Percentiles rank a stretch among this genome's conserved stretches.
These are phyloP conservation scores for Phoenix dactylifera DNA, from an alignment of 176 grass and related monocot species.

Conservation along the genomic window DNA sequence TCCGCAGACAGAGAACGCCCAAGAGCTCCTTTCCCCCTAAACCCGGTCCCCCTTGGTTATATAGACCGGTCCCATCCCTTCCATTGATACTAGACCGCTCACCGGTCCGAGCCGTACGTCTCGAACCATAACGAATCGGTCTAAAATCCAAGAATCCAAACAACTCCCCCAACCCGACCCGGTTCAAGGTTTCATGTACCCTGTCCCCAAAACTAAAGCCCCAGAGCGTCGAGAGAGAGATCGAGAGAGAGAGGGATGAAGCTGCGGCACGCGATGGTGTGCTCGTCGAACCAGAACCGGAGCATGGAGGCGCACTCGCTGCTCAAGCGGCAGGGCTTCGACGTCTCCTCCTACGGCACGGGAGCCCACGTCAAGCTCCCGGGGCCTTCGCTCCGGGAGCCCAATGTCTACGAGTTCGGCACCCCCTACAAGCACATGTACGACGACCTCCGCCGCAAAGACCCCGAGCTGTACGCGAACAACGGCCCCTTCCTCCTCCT, in stretches of 20 bases:
- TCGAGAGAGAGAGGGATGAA: slow-evolving; percentile 16
- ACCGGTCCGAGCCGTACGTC: no score
- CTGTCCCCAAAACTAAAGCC: no score
- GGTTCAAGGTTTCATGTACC: no score
- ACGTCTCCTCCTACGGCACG: slow-evolving; percentile 83
- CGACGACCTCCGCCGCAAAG: slow-evolving; percentile 83
- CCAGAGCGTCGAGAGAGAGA: background rate
- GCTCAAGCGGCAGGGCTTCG: slow-evolving; percentile 65
- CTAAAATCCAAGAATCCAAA: no score
- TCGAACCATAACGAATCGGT: no score
- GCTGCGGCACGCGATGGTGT: slow-evolving; percentile 78
- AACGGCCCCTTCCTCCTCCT: background rate
- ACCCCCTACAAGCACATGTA: slow-evolving; percentile 78
- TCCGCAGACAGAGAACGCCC: no score
- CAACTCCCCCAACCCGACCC: no score
- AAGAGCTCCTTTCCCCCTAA: no score
- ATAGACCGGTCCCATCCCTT: no score
- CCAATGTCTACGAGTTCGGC: slow-evolving; percentile 86
- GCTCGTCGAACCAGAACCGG: slow-evolving; percentile 93
- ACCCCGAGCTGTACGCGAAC: slow-evolving; percentile 50
- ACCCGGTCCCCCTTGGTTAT: no score
- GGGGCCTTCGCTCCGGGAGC: slow-evolving; percentile 75
- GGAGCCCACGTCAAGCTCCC: slow-evolving; percentile 85
- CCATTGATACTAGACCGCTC: no score
- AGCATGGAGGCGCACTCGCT: slow-evolving; percentile 95